Evolutionary conservation across 176 grass and related monocot species (phyloP).

Genomic region (Carex scoparia): DNA sequence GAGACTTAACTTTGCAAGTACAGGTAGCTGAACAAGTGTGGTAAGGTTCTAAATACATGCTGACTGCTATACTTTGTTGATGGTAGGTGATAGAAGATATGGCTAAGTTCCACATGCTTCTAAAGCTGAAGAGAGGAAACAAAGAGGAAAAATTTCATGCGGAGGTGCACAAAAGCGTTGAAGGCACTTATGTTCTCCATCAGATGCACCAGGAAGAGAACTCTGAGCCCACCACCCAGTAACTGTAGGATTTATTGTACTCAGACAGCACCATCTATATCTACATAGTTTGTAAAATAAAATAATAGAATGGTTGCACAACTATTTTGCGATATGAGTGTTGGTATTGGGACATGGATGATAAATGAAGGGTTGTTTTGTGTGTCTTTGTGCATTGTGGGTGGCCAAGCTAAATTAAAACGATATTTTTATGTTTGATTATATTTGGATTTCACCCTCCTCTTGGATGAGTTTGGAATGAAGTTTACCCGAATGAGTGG

Average conservation of each 20-base stretch:
- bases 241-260: slow-evolving; percentile 2
- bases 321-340: not conserved
- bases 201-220: slow-evolving; percentile 53
- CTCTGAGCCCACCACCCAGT: slow-evolving; percentile 43
- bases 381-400: not conserved
- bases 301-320: not conserved
- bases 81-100: slow-evolving; percentile 52
- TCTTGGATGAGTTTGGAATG: not conserved
- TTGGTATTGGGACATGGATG: not conserved
- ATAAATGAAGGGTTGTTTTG: not conserved
- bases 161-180: slow-evolving; percentile 82
- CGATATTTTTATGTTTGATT: not conserved
- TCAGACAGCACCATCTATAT: not conserved
- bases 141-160: slow-evolving; percentile 84
- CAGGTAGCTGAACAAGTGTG: not conserved
- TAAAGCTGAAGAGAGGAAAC: slow-evolving; percentile 84
- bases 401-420: not conserved
- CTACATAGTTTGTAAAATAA: slow-evolving; percentile 8
- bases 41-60: not conserved
- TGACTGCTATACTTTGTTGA: not conserved
- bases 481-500: not conserved
- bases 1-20: not conserved
- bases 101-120: slow-evolving; percentile 69
- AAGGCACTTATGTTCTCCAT: slow-evolving; percentile 72
- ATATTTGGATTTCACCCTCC: not conserved